Evolutionary conservation across 192 early-diverging fungal genomes (phyloP), one percentile per base, ranked within the genome.

Genomic region (Podila minutissima): DNA sequence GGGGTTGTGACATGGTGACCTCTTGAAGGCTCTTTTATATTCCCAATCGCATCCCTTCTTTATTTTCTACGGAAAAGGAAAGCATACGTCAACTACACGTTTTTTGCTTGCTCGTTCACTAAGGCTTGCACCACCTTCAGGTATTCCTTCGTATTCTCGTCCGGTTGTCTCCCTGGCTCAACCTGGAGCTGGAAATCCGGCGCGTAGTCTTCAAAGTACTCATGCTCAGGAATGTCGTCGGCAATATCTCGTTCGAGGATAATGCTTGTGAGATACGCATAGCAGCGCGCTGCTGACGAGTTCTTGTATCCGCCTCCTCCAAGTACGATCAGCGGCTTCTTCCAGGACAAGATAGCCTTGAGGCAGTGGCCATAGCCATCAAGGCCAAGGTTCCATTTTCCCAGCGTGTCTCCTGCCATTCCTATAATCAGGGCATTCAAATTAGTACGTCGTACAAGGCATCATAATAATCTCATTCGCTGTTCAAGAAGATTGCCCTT

Each of bases 241-340:
- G 74, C 65, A 24, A 77, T 76, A 10, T 49, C 26, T 28, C 55
- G 66, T 11, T 63, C 67, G 4, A 76, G 84, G 0, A 91, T 83
- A 4, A 92, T 50, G 5, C 91, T 91, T 3, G 96, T 96, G 69
- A 96, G 84, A 64, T 93, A 93, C 20, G 92, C 86, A 89, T 95
- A 95, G 48, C 94, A 92, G 9, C 94, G 75, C 12, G 94, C 91
- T 1, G 91, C 91, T 67, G 96, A 93, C 20, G 89, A 46, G 20
- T 84, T 89, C 49, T 88, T 95, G 83, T 97, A 97, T 20, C 96
- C 60, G 66, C 84, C 84, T 4, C 84, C 84, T 26, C 84, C 84
- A 37, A 85, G 75, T n/a, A 85, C 22, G 8, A 85, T 53, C 32
- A 76, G 32, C 0, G 84, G 84, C 24, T 74, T 82, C 28, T 73